Evolutionary conservation across 306 rosid species (phyloP), one percentile per base, ranked within the genome.

Genomic region (Lupinus albus): DNA sequence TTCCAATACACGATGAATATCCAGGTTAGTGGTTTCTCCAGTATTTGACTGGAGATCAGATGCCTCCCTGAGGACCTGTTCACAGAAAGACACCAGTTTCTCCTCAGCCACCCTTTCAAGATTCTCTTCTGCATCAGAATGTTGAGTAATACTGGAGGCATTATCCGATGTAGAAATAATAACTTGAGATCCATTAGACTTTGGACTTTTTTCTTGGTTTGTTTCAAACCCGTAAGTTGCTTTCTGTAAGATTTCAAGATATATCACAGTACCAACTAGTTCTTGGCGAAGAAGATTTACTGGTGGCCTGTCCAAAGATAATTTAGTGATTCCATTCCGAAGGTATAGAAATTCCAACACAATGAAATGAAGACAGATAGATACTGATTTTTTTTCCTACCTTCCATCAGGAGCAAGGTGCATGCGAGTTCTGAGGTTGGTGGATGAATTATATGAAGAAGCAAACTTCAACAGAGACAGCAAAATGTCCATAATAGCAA

Each of bases 241-340:
- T 75, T 88, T 94, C 61, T 86, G 97, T 71, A 94, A 81, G 79
- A 91, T 82, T 52, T 94, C 97, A 70, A 94, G 78, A 81, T 94
- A 94, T 80, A 94, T 71, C 71, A 83, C 72, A 49, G 97, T 88
- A 76, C 91, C 99, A 13, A 82, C 81, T 81, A 88, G 70, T 80
- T 94, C 99, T 83, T 94, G 99, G 69, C 99, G 91, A 60, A 90
- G 83, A 87, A 94, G 95, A 81, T 94, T 94, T 82, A 86, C 53
- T 51, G 99, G 99, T 61, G 99, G 96, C 96, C 99, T 94, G 87
- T 68, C 73, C 78, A 88, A 77, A 42, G 53, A 81, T 61, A 67
- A 70, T 36, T 50, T 51, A 30, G 44, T 58, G 72, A 47, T 11
- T 59, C 73, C 73, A 66, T 30, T 70, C 20, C 54, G 55, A 51